Evolutionary conservation across 2,329 filamentous ascomycete species (phyloP), one percentile per base, ranked within the genome.

Genomic region (Fusarium torreyae): DNA sequence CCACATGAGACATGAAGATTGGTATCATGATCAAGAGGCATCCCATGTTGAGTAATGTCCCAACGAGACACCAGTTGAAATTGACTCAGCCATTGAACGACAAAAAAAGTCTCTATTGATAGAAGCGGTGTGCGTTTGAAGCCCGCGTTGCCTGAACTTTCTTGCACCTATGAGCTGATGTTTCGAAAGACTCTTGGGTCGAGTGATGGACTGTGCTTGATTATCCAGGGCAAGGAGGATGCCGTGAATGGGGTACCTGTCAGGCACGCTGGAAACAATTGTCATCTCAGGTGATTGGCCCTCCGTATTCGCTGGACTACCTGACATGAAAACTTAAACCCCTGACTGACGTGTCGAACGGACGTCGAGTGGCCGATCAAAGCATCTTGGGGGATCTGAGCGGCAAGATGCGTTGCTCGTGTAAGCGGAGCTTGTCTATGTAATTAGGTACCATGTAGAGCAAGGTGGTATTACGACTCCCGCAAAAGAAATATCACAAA

Each of bases 151-250:
- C 43, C 36, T 40, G 18, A 54, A 36, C 18, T 18, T 60, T 48
- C 20, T 49, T 64, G 45, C 33, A 28, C 31, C 49, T 36, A 33
- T 69, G 56, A 62, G 49, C 48, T 54, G 66, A 67, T 69, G 66
- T 63, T 57, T 66, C 31, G 60, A 59, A 39, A 36, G 56, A 52
- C 40, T 67, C 61, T 57, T 53, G 33, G 66, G 48, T 49, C 66
- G 24, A 67, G 61, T 31, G 66, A 58, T 55, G 66, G 57, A 53
- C 67, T 46, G 63, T 69, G 67, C 67, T 57, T 64, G 60, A 70
- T 68, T 69, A 66, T 24, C 26, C 14, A 36, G 53, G 45, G 57
- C 18, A 39, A 5, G 28, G 43, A 62, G 50, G 60, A 63, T 43
- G 38, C 33, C 15, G 13, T 42, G 18, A 49, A 63, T 63, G 60